Conservation (phyloP, 768 basidiomycete genomes). For the Tephrocybe rancida region DNA sequence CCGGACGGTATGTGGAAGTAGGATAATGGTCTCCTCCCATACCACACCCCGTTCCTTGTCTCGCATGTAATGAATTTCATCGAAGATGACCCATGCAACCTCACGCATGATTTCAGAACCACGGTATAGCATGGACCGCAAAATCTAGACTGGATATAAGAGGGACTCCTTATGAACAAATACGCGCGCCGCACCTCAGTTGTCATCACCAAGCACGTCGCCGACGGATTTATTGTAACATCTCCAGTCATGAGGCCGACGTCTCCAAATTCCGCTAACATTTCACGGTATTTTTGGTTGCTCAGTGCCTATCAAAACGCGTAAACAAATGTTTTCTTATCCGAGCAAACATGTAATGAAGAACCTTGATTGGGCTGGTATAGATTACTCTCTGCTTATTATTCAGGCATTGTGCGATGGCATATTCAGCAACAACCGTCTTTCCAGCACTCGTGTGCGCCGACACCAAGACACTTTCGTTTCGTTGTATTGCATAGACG, state of each 20-base stretch:
- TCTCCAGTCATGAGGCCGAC: constrained; percentile 99
- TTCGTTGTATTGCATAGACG: constrained; percentile 92
- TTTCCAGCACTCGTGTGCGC: constrained; percentile 99
- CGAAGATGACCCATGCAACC: constrained; percentile 99
- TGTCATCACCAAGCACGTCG: constrained; percentile 98
- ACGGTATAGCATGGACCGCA: constrained; percentile 97
- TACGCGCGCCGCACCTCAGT: constrained; percentile 85
- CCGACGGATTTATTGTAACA: constrained; percentile 97
- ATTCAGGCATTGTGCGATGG: constrained; percentile 94
- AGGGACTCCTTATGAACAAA: too few relatives aligned
- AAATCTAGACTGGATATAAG: constrained; percentile 61
- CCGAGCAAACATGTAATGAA: constrained; percentile 29
- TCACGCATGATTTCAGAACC: constrained; percentile 99
- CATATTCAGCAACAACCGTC: constrained; percentile 99
- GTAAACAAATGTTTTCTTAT: constrained; percentile 9
- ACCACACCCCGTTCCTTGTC: constrained; percentile 99
- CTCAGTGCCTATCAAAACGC: constrained; percentile 79
- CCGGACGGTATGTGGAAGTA: constrained; percentile 93
- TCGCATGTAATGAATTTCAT: constrained; percentile 99
- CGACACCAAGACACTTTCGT: constrained; percentile 96
- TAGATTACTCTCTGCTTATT: constrained; percentile 97
- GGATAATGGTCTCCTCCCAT: constrained; percentile 99
- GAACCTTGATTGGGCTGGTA: constrained; percentile 98
- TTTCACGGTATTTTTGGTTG: constrained; percentile 98
- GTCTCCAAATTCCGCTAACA: constrained; percentile 96